phyloP scores from a whole-genome alignment of 163 green algal species.

The Chlamydomonas reinhardtii region DNA sequence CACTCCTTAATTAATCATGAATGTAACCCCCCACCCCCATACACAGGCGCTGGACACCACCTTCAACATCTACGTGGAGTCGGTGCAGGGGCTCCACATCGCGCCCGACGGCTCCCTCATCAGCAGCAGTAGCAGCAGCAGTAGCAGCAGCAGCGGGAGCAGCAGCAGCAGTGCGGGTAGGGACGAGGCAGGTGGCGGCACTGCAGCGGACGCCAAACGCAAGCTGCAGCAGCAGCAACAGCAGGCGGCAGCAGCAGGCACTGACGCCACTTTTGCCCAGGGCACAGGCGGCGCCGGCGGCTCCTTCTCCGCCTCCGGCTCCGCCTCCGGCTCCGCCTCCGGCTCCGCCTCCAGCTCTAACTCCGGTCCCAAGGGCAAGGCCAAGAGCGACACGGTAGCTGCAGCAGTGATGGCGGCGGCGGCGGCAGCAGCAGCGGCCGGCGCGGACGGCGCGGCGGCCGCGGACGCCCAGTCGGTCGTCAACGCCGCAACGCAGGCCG shows the following conservation, averaged over 20 bases:
- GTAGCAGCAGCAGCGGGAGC: not conserved
- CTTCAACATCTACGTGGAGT: constrained; percentile 59
- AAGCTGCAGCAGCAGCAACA: too few relatives aligned
- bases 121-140: not conserved
- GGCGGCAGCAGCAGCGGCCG: not conserved
- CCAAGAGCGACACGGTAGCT: too few relatives aligned
- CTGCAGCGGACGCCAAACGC: too few relatives aligned
- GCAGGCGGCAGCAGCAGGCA: too few relatives aligned
- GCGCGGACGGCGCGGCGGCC: not conserved
- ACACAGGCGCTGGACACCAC: constrained; percentile 58
- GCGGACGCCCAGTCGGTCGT: not conserved
- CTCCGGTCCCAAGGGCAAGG: too few relatives aligned
- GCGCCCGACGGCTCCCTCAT: not conserved
- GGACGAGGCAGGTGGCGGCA: too few relatives aligned
- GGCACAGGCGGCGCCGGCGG: not conserved
- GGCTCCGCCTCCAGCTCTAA: too few relatives aligned
- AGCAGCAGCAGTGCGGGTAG: not conserved
- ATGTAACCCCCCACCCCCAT: not conserved
- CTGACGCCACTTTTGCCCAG: too few relatives aligned
- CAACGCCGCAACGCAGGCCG: not conserved
- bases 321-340: too few relatives aligned
- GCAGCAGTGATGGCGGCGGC: too few relatives aligned
- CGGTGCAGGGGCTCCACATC: constrained; percentile 23
- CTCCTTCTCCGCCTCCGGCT: too few relatives aligned
- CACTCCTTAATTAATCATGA: too few relatives aligned